These are phyloP conservation scores for Rhododendron vialii DNA, from an alignment of 148 eudicot genomes.

Conservation along the genomic window DNA sequence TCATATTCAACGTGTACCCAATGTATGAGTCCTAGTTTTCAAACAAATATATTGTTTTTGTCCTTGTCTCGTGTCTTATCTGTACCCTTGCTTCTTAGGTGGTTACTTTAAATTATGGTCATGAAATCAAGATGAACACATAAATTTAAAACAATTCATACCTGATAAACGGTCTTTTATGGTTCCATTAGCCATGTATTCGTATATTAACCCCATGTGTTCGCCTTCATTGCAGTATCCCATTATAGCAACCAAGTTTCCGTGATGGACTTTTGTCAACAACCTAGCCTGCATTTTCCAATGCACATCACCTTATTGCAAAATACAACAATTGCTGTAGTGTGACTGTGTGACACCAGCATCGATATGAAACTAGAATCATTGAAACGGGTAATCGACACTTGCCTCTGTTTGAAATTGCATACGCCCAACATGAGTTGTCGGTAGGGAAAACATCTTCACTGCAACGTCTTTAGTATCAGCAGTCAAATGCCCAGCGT, in stretches of 20 bases:
- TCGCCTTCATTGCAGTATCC: slow-evolving; percentile 22
- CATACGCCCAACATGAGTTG: slow-evolving; percentile 12
- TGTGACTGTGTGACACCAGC: not conserved
- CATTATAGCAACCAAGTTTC: slow-evolving; percentile 18
- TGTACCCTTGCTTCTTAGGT: not conserved
- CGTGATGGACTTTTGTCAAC: slow-evolving; percentile 19
- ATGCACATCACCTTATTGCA: not conserved
- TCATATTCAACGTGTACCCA: not conserved
- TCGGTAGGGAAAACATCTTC: not conserved
- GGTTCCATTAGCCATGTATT: slow-evolving; percentile 8
- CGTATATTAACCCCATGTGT: slow-evolving; percentile 21
- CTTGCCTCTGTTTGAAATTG: slow-evolving; percentile 26
- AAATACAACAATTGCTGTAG: not conserved
- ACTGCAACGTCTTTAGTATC: not conserved
- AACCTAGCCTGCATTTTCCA: slow-evolving; percentile 13
- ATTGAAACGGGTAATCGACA: too few relatives aligned
- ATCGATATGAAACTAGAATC: not conserved
- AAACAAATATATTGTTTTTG: not conserved
- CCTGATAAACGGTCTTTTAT: slow-evolving; percentile 16
- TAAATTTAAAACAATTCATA: not conserved
- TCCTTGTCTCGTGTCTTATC: not conserved
- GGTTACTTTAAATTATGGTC: not conserved
- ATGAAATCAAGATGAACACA: not conserved
- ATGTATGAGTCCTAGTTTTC: not conserved
- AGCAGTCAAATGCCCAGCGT: slow-evolving; percentile 7